Evolutionary conservation across 2,329 filamentous ascomycete species (phyloP).

Genomic region (Trichoderma breve): DNA sequence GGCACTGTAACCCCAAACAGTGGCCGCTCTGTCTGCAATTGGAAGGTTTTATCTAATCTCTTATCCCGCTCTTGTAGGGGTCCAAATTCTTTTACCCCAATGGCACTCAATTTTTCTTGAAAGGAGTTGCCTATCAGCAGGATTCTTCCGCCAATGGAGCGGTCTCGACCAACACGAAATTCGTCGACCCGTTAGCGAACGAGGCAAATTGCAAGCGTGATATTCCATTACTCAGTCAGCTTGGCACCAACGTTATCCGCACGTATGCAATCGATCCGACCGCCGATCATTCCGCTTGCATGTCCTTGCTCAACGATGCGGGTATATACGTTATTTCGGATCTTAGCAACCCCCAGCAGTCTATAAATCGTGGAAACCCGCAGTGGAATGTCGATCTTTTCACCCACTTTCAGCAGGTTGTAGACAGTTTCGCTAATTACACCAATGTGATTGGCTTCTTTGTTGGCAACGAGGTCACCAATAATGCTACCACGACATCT

Average conservation of each 20-base stretch:
- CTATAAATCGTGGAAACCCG: slow-evolving; percentile 83
- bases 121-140: slow-evolving; percentile 93
- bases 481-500: slow-evolving; percentile 81
- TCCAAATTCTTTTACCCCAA: slow-evolving; percentile 88
- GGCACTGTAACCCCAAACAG: background rate
- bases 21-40: background rate
- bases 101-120: slow-evolving; percentile 70
- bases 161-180: slow-evolving; percentile 50
- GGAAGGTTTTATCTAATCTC: background rate
- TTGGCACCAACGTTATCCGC: slow-evolving; percentile 89
- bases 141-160: slow-evolving; percentile 59
- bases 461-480: slow-evolving; percentile 95
- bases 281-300: slow-evolving; percentile 76
- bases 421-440: slow-evolving; percentile 80
- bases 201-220: slow-evolving; percentile 73
- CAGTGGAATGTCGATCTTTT: slow-evolving; percentile 78
- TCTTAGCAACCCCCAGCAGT: slow-evolving; percentile 74
- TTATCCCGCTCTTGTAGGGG: slow-evolving; percentile 47
- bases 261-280: slow-evolving; percentile 89
- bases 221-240: slow-evolving; percentile 72
- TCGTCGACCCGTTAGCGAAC: slow-evolving; percentile 81
- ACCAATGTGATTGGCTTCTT: slow-evolving; percentile 96
- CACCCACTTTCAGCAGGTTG: slow-evolving; percentile 75
- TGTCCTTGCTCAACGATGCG: slow-evolving; percentile 75
- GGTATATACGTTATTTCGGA: slow-evolving; percentile 97